phyloP scores from a whole-genome alignment of 805 yeast species.

The Ogataea glucozyma region DNA sequence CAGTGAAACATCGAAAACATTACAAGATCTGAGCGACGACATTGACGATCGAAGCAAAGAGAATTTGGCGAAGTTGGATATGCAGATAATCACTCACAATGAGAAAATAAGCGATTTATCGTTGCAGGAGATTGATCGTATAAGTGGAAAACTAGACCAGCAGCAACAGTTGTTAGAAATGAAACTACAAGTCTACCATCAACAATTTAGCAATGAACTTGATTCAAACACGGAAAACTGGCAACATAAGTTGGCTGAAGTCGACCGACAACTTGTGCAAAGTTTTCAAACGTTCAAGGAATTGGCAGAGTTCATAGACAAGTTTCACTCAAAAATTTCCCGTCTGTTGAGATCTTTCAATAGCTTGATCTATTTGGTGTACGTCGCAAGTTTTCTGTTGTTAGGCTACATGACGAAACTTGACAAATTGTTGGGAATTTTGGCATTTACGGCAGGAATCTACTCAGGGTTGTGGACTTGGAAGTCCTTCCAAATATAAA shows the following conservation, averaged over 20 bases:
- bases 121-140: conserved; percentile 1
- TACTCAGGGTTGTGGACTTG: conserved; percentile 1
- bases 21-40: conserved; percentile 3
- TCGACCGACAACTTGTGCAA: conserved; percentile 10
- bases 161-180: conserved; percentile 8
- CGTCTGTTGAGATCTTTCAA: conserved; percentile 4
- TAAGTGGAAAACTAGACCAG: conserved; percentile 4
- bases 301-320: conserved; percentile 4
- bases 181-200: conserved; percentile 6
- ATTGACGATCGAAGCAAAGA: conserved; percentile 5
- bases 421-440: not conserved
- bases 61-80: conserved; percentile 3
- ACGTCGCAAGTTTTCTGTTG: not conserved
- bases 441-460: conserved; percentile 1
- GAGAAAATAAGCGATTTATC: conserved; percentile 2
- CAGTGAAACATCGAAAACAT: not conserved
- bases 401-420: not conserved
- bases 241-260: conserved; percentile 5
- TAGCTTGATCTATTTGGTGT: conserved; percentile 4
- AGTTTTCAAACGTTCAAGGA: conserved; percentile 12
- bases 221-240: conserved; percentile 3
- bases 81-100: conserved; percentile 6
- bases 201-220: not conserved
- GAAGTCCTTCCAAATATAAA: not conserved
- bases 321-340: conserved; percentile 2